Percentiles rank a stretch among this genome's conserved stretches.
Conservation (phyloP, 1,284 basidiomycete genomes). For the Pseudozyma tsukubaensis region DNA sequence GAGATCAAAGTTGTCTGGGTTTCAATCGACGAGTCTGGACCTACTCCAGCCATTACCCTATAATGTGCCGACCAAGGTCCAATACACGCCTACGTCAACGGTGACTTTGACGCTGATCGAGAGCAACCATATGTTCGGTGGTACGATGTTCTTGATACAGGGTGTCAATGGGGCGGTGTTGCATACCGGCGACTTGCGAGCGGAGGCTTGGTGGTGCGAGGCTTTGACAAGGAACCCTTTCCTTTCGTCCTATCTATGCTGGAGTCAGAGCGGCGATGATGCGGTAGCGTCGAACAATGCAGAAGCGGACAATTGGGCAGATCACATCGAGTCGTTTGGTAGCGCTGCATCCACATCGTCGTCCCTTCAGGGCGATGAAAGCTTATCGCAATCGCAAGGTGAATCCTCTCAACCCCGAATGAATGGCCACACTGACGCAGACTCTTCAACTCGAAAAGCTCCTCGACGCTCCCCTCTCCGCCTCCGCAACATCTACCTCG, state of each 20-base stretch:
- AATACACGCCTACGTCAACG: conserved; percentile 73
- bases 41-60: conserved; percentile 52
- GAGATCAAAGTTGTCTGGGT: conserved; percentile 28
- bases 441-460: not conserved
- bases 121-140: conserved; percentile 94
- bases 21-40: conserved; percentile 24
- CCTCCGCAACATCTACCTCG: conserved; percentile 85
- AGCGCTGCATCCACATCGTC: conserved; percentile 15
- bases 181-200: conserved; percentile 91
- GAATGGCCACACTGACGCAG: not conserved
- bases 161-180: conserved; percentile 79
- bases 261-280: conserved; percentile 11
- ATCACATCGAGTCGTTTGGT: conserved; percentile 30
- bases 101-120: conserved; percentile 84
- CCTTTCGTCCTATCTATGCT: conserved; percentile 77
- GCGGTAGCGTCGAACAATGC: not conserved
- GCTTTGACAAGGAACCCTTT: conserved; percentile 77
- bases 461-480: conserved; percentile 42
- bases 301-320: conserved; percentile 20
- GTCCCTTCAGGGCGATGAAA: conserved; percentile 3
- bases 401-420: conserved; percentile 9
- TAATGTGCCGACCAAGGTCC: conserved; percentile 76
- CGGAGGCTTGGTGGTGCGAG: conserved; percentile 82
- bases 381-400: conserved; percentile 11
- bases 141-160: conserved; percentile 90